Base-by-base conservation (phyloP, 192 early-diverging fungal species). In the Backusella westeae region DNA sequence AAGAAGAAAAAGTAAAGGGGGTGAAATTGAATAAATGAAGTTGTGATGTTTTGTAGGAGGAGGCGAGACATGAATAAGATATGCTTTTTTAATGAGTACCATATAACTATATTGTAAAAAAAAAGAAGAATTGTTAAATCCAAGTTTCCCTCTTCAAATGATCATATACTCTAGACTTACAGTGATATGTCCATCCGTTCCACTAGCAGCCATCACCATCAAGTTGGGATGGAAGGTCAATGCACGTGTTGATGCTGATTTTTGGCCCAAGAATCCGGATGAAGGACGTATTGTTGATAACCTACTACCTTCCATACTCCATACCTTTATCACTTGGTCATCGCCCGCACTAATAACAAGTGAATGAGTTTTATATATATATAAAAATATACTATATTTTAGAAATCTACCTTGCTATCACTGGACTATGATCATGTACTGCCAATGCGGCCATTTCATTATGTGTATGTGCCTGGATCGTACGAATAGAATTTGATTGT, bases 161-260 rank as follows among this genome's bases (percentile, higher is more conserved):
- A 59, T 19, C 10, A 56, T 3, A 59, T 3, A 59, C 26, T 32
- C 32, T 32, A 59, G 1, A 46, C 74, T 77, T 77, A 83, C 82
- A 5, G 78, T 77, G 34, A 83, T 80, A 44, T 77, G 82, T 29
- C 85, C 85, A 75, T 88, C 87, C 34, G 82, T 79, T 6, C 80
- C 79, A 46, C 85, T 83, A 42, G 82, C 83, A 23, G 81, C 86
- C 72, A 93, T 81, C 23, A 89, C 75, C 81, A 90, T 87, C 26
- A 86, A 75, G 70, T 90, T 87, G 12, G 92, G 92, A 77, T 93
- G 92, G 85, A 92, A 92, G 0, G 89, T 86, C 17, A 93, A 68
- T 46, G 86, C 82, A 35, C 85, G 85, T 32, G 91, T 88, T 56
- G 78, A 78, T 29, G 85, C 81, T 36, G 81, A 78, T 32, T 84